Evolutionary conservation across 2,329 filamentous ascomycete species (phyloP).

Genomic region (Clarireedia sp.): DNA sequence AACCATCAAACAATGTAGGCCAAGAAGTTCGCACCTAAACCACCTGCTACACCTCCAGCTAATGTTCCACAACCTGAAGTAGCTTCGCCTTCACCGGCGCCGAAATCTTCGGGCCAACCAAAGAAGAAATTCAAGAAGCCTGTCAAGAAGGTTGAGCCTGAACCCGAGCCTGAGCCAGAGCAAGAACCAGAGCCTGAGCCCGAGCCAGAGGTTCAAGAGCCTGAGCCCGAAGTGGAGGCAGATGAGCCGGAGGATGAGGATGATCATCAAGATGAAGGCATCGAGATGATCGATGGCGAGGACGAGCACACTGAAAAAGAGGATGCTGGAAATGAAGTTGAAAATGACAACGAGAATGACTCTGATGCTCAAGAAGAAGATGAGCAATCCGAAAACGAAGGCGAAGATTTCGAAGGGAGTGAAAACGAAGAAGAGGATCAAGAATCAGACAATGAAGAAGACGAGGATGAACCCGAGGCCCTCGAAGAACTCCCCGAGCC

Average conservation of each 20-base stretch:
- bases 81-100: constrained; percentile 3
- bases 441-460: constrained; percentile 3
- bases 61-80: constrained; percentile 5
- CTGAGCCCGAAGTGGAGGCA: background rate
- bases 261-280: constrained; percentile 6
- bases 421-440: background rate
- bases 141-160: constrained; percentile 37
- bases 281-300: constrained; percentile 4
- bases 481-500: constrained; percentile 2
- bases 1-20: constrained; percentile 10
- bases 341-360: background rate
- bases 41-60: constrained; percentile 10
- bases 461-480: background rate
- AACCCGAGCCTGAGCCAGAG: constrained; percentile 23
- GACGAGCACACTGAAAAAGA: background rate
- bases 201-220: constrained; percentile 41
- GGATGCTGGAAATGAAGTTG: background rate
- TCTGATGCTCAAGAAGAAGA: background rate
- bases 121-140: constrained; percentile 22
- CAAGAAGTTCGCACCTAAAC: constrained; percentile 10
- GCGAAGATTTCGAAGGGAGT: background rate
- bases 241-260: constrained; percentile 1
- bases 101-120: background rate
- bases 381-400: background rate
- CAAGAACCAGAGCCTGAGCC: constrained; percentile 26